Conservation (phyloP, 2,329 filamentous ascomycete genomes). For the Cercospora canescens region DNA sequence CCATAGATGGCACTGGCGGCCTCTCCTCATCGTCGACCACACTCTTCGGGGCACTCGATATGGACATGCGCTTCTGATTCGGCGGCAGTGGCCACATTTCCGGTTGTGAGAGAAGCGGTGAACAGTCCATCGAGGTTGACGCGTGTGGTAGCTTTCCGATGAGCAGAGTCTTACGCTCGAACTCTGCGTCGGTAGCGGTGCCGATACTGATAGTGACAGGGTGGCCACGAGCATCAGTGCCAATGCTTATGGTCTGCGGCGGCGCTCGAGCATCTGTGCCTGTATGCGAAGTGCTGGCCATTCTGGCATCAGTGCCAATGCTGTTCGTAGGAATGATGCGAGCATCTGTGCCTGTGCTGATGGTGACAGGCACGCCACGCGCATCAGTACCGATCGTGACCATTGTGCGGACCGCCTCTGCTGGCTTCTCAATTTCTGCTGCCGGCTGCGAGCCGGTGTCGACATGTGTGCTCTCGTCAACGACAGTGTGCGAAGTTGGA, state of each 20-base stretch:
- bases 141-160: constrained; percentile 10
- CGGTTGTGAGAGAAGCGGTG: constrained; percentile 43
- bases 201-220: constrained; percentile 7
- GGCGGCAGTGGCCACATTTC: constrained; percentile 12
- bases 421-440: not conserved
- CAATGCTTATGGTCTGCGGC: constrained; percentile 11
- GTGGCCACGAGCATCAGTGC: not conserved
- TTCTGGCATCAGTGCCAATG: constrained; percentile 15
- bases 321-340: constrained; percentile 15
- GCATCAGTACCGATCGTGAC: constrained; percentile 16
- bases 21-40: constrained; percentile 11
- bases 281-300: constrained; percentile 2
- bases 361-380: constrained; percentile 13
- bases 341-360: constrained; percentile 16
- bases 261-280: constrained; percentile 10
- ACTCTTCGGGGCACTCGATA: not conserved
- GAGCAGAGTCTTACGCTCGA: constrained; percentile 9
- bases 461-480: not conserved
- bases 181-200: constrained; percentile 8
- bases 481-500: not conserved
- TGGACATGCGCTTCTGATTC: constrained; percentile 5
- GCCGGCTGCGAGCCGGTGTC: constrained; percentile 5
- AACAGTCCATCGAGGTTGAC: constrained; percentile 18
- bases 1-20: constrained; percentile 16
- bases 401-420: constrained; percentile 3